A percentile compares a stretch with the other conserved stretches of the same genome.
Conservation (phyloP, 2,329 filamentous ascomycete genomes). For the Diaporthe sp. region DNA sequence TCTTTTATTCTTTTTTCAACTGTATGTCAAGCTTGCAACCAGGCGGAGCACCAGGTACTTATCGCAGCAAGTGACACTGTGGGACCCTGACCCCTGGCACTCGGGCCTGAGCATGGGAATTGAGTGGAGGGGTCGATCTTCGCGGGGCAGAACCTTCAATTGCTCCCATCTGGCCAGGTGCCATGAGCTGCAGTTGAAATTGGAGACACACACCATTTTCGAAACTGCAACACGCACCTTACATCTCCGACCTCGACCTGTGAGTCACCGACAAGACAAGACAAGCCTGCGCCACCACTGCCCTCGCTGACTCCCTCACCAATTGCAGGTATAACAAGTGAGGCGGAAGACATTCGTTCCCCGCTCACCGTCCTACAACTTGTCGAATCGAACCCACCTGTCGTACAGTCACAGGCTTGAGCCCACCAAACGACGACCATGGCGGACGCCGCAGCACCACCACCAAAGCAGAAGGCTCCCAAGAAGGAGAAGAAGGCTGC, state of each 20-base stretch:
- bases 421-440: conserved; percentile 6
- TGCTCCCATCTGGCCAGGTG: conserved; percentile 26
- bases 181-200: conserved; percentile 22
- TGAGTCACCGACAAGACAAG: conserved; percentile 29
- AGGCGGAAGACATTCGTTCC: conserved; percentile 4
- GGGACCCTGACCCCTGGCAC: conserved; percentile 24
- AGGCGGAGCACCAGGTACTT: neutral
- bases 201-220: conserved; percentile 37
- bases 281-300: neutral
- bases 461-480: conserved; percentile 47
- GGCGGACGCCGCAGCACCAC: conserved; percentile 36
- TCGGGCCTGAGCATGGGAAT: neutral
- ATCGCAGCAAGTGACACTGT: neutral
- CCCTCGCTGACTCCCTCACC: neutral
- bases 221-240: conserved; percentile 18
- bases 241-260: neutral
- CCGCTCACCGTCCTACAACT: neutral
- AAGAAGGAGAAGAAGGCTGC: conserved; percentile 66
- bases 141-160: conserved; percentile 36
- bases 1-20: too few relatives aligned
- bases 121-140: conserved; percentile 32
- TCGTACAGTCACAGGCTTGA: neutral
- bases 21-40: neutral
- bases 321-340: conserved; percentile 2
- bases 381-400: neutral